A percentile compares a stretch with the other conserved stretches of the same genome.
Conservation (phyloP, 495 filamentous ascomycete genomes). For the Chlorociboria aeruginascens region DNA sequence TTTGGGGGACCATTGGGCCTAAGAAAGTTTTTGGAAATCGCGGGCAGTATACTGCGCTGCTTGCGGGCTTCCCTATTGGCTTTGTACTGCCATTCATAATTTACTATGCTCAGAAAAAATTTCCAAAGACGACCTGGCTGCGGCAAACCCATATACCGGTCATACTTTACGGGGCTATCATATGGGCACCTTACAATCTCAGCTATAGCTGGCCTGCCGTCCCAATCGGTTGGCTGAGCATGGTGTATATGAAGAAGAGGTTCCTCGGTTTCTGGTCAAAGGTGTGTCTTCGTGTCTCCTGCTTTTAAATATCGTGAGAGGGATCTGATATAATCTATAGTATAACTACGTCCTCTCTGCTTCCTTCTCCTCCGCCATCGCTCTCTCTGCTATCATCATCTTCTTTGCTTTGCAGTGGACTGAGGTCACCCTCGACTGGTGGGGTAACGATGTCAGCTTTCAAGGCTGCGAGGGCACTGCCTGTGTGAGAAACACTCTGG, state of each 20-base stretch:
- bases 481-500: no score
- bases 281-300: background rate
- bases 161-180: no score
- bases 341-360: background rate
- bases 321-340: background rate
- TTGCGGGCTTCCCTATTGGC: no score
- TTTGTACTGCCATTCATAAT: no score
- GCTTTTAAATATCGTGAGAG: background rate
- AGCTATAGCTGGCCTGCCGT: background rate
- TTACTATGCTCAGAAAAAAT: no score
- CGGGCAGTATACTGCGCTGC: no score
- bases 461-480: no score
- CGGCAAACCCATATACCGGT: no score
- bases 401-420: background rate
- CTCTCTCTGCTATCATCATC: background rate
- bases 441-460: background rate
- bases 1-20: slow-evolving; percentile 57
- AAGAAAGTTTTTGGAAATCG: background rate
- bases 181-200: background rate
- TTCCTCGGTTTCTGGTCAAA: background rate
- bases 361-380: background rate
- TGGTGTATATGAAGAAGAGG: background rate
- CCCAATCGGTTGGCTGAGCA: background rate
- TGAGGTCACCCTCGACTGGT: background rate
- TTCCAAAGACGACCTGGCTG: no score